Evolutionary conservation across 2,329 filamentous ascomycete species (phyloP).

Genomic region (Colletotrichum sublineola): DNA sequence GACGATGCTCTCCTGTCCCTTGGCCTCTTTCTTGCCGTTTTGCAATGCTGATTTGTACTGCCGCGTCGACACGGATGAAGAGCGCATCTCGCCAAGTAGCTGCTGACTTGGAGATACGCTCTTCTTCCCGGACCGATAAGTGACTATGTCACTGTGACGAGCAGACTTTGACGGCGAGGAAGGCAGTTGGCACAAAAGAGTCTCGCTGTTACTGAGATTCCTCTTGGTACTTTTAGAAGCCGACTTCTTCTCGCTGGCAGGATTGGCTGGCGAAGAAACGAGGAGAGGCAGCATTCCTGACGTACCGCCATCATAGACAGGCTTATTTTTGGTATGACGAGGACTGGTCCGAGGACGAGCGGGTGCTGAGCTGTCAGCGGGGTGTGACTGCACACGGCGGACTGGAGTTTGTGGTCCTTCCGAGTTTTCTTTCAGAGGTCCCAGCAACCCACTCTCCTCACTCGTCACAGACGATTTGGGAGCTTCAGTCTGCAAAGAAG

Average conservation of each 20-base stretch:
- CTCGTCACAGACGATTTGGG: not conserved
- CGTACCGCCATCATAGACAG: not conserved
- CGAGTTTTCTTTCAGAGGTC: not conserved
- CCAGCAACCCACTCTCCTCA: not conserved
- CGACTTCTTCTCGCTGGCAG: not conserved
- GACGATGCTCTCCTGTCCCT: not conserved
- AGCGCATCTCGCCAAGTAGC: constrained; percentile 20
- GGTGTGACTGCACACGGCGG: not conserved
- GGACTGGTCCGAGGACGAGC: constrained; percentile 4
- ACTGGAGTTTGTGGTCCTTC: constrained; percentile 4
- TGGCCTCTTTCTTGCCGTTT: not conserved
- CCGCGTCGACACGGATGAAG: constrained; percentile 1
- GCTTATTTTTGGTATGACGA: constrained; percentile 8
- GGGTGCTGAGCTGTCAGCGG: not conserved
- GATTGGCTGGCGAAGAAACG: constrained; percentile 5
- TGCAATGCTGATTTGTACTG: not conserved
- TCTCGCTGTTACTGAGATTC: constrained; percentile 3
- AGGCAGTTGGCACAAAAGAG: constrained; percentile 12
- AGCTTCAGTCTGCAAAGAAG: not conserved
- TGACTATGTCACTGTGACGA: not conserved
- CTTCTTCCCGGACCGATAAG: not conserved
- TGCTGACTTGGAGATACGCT: constrained; percentile 28
- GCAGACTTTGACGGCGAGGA: constrained; percentile 17
- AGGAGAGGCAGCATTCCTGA: not conserved
- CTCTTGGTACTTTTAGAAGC: not conserved